Evolutionary conservation across 2,329 filamentous ascomycete genomes (phyloP), one percentile per base, ranked within the genome.

Genomic region (Penicillium paneum): DNA sequence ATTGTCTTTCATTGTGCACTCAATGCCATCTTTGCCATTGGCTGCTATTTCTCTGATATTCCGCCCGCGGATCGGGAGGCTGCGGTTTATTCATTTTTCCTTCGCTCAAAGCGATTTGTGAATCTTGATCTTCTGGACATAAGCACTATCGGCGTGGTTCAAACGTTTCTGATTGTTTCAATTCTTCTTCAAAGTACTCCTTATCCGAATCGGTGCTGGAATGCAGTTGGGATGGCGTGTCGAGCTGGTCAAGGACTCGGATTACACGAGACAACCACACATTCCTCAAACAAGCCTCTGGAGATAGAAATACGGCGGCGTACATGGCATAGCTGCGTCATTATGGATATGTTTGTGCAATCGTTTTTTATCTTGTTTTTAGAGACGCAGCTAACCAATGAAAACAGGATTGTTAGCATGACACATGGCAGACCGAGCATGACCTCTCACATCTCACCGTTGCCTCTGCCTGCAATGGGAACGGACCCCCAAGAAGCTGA

Each of bases 21-120:
- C 31, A 79, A 79, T 53, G 59, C 65, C 11, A 72, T 79, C 1
- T 77, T 80, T 32, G 73, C 75, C 0, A 64, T 79, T 2, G 75
- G 71, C 0, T 73, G 70, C 26, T 68, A 74, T 38, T 77, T 76
- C 51, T 69, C 73, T 0, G 68, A 73, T 47, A 64, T 73, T 8
- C 59, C 68, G 1, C 52, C 57, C 0, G 46, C 58, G 31, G 69
- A 72, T 47, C 62, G 64, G 1, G 63, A 70, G 35, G 60, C 63
- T 8, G 61, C 66, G 2, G 67, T 70, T 7, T 59, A 65, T 32
- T 59, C 64, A 1, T 76, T 76, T 44, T 75, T 73, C 40, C 62
- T 68, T 10, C 64, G 72, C 2, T 59, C 59, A 19, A 73, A 74
- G 57, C 59, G 61, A 1, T 64, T 71, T 54, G 57, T 76, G n/a